phyloP scores from a whole-genome alignment of 129 eudicot genomes.

The Chrysanthemum makinoi region DNA sequence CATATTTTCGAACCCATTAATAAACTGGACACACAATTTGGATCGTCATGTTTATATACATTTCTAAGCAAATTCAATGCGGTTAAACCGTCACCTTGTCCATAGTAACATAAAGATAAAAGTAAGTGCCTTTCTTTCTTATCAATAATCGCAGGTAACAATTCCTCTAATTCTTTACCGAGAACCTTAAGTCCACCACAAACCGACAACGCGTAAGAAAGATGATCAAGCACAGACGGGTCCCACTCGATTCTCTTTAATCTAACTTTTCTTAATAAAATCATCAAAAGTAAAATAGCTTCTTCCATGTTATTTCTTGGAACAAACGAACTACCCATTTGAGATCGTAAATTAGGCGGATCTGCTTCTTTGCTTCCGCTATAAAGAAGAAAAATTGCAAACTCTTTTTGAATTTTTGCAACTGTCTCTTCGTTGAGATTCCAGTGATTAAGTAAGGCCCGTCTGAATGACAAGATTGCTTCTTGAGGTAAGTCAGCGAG shows the following conservation, averaged over 20 bases:
- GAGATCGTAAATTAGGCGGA: conserved; percentile 70
- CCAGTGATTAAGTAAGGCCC: conserved; percentile 82
- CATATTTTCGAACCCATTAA: conserved; percentile 69
- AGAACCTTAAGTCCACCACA: conserved; percentile 57
- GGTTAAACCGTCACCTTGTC: conserved; percentile 52
- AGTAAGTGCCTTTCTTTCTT: conserved; percentile 51
- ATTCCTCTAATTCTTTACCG: conserved; percentile 60
- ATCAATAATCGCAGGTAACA: conserved; percentile 63
- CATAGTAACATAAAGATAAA: conserved; percentile 74
- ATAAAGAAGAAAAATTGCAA: conserved; percentile 82
- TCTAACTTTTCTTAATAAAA: conserved; percentile 56
- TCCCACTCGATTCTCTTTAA: conserved; percentile 76
- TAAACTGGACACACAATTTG: conserved; percentile 47
- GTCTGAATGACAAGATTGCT: conserved; percentile 68
- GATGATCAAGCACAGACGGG: conserved; percentile 84
- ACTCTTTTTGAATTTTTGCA: conserved; percentile 73
- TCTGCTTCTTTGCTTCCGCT: conserved; percentile 64
- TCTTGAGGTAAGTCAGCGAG: conserved; percentile 75
- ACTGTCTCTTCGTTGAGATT: conserved; percentile 63
- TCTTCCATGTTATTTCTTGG: conserved; percentile 83
- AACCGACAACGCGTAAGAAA: conserved; percentile 66
- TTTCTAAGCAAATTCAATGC: conserved; percentile 62
- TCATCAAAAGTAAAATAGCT: conserved; percentile 72
- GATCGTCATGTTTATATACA: conserved; percentile 50
- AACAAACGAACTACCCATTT: conserved; percentile 62